A percentile compares a stretch with the other conserved stretches of the same genome.
Conservation (phyloP, 768 basidiomycete species). For the Mrakia blollopis region DNA sequence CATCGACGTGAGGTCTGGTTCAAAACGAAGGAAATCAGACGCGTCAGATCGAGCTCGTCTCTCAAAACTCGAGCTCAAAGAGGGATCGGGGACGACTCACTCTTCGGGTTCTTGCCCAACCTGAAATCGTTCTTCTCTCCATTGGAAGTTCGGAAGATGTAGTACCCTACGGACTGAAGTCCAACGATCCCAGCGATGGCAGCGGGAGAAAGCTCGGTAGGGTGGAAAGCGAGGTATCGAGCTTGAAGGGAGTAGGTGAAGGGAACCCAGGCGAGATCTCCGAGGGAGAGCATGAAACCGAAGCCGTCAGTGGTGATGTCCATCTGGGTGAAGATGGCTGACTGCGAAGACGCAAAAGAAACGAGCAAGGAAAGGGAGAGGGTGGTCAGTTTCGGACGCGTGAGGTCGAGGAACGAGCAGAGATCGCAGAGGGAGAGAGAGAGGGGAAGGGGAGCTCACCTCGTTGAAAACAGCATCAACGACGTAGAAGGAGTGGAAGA, state of each 20-base stretch:
- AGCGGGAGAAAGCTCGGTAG: conserved; percentile 65
- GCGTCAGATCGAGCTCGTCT: neutral
- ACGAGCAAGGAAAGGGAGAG: neutral
- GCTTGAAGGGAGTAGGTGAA: conserved; percentile 87
- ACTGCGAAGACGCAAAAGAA: conserved; percentile 47
- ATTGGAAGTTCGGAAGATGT: conserved; percentile 83
- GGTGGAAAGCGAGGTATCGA: conserved; percentile 87
- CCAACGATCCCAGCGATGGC: conserved; percentile 57
- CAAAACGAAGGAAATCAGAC: neutral
- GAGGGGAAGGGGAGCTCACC: conserved; percentile 49
- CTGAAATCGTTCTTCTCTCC: conserved; percentile 94
- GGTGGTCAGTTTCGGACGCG: neutral
- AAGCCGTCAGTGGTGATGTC: conserved; percentile 97
- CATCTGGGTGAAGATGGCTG: conserved; percentile 88
- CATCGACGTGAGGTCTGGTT: conserved; percentile 67
- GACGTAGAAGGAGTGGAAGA: conserved; percentile 84
- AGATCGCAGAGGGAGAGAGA: neutral
- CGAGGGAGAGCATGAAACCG: conserved; percentile 94
- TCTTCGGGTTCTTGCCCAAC: conserved; percentile 88
- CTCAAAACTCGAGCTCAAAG: no score
- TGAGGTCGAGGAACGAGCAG: neutral
- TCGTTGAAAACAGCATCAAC: conserved; percentile 84
- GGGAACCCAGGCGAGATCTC: conserved; percentile 89
- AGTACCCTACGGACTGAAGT: conserved; percentile 70
- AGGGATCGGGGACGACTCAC: conserved; percentile 47